Percentiles rank a stretch among this genome's conserved stretches.
Evolutionary conservation across 306 rosid genomes (phyloP).

Genomic region (Rosa rugosa): DNA sequence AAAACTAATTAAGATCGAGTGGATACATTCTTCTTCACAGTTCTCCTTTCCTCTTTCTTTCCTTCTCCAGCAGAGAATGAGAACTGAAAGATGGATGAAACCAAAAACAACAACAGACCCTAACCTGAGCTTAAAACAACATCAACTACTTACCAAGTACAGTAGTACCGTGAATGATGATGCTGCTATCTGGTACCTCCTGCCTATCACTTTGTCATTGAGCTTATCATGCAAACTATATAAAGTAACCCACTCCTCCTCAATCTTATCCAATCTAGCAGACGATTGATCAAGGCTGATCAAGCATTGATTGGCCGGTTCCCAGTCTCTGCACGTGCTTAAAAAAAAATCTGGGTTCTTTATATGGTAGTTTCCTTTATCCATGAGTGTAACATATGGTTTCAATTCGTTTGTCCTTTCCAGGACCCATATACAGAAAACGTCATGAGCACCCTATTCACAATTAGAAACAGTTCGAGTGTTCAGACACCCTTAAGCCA

Average conservation of each 20-base stretch:
- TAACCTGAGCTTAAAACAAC: not conserved
- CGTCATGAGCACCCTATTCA: slow-evolving; percentile 18
- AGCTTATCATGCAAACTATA: not conserved
- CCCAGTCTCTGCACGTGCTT: not conserved
- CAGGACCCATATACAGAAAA: not conserved
- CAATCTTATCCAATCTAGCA: not conserved
- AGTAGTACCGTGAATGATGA: not conserved
- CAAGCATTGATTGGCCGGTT: not conserved
- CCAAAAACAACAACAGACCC: not conserved
- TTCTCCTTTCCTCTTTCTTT: not conserved
- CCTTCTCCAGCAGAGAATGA: not conserved
- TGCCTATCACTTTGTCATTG: not conserved
- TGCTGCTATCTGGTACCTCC: not conserved
- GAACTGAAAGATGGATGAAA: not conserved
- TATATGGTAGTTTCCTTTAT: not conserved
- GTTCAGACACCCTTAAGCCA: slow-evolving; percentile 2
- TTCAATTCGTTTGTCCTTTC: not conserved
- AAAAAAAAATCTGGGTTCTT: not conserved
- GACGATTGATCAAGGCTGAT: not conserved
- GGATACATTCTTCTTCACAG: not conserved
- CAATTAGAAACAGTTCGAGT: not conserved
- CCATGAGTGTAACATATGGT: not conserved
- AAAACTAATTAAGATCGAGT: not conserved
- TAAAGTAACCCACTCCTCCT: not conserved
- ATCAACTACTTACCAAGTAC: not conserved